A percentile compares a stretch with the other conserved stretches of the same genome.
Conservation (phyloP, 1,284 basidiomycete species). For the Boletus semigastroideus region DNA sequence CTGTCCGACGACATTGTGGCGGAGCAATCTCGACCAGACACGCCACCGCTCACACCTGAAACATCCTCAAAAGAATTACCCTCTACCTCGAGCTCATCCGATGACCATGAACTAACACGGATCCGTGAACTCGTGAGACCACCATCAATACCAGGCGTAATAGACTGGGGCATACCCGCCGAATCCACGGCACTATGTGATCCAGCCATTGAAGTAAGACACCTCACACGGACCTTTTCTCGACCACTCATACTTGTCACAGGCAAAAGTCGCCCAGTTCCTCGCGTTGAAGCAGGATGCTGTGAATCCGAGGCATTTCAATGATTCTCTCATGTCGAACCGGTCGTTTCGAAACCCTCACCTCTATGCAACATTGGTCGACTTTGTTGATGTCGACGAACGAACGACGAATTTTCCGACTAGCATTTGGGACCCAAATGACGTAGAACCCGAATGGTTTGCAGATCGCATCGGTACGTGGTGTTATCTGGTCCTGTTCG, state of each 20-base stretch:
- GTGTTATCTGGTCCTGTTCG: background rate
- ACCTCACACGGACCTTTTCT: background rate
- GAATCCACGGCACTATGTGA: conserved; percentile 56
- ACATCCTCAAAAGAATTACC: conserved; percentile 13
- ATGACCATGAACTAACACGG: conserved; percentile 36
- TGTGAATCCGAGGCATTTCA: conserved; percentile 82
- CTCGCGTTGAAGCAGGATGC: conserved; percentile 66
- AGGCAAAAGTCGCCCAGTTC: conserved; percentile 82
- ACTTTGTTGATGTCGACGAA: conserved; percentile 90
- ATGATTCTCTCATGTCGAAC: conserved; percentile 87
- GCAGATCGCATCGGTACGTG: conserved; percentile 67
- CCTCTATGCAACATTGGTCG: conserved; percentile 89
- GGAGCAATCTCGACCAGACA: conserved; percentile 8
- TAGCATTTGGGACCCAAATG: conserved; percentile 67
- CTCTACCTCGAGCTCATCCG: conserved; percentile 20
- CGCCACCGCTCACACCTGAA: conserved; percentile 9
- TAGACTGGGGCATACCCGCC: conserved; percentile 80
- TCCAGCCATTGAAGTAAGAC: conserved; percentile 59
- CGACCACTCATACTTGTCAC: conserved; percentile 3
- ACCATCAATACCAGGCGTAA: conserved; percentile 57
- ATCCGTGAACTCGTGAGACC: conserved; percentile 61
- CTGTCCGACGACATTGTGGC: conserved; percentile 41
- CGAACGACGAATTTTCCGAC: conserved; percentile 75
- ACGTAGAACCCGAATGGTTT: conserved; percentile 63
- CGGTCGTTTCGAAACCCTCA: conserved; percentile 94